Evolutionary conservation across 78 protist genomes (phyloP).

Genomic region (Monosiga brevicollis): DNA sequence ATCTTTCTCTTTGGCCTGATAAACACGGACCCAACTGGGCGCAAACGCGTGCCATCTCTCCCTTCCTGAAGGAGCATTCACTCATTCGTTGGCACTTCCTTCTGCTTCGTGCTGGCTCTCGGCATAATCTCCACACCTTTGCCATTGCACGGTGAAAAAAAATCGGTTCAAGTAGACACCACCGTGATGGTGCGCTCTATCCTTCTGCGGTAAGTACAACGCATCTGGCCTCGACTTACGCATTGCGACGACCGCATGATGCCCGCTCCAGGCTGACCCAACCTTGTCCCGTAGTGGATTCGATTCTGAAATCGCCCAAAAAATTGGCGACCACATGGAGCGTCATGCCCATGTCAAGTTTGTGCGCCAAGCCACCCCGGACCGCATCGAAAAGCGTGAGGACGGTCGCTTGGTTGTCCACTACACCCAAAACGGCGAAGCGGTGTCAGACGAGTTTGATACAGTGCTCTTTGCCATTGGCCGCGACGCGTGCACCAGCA

Average conservation of each 20-base stretch:
- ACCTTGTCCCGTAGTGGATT: conserved; percentile 45
- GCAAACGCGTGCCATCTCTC: no score
- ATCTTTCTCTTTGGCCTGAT: conserved; percentile 3
- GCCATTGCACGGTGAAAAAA: no score
- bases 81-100: no score
- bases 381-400: conserved; percentile 13
- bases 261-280: no score
- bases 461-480: conserved; percentile 88
- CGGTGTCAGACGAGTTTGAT: conserved; percentile 28
- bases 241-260: background rate
- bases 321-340: conserved; percentile 46
- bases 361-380: conserved; percentile 30
- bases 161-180: no score
- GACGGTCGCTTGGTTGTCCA: background rate
- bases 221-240: background rate
- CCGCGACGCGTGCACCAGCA: conserved; percentile 43
- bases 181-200: conserved; percentile 66
- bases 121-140: no score
- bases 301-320: conserved; percentile 67
- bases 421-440: background rate
- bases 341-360: conserved; percentile 52
- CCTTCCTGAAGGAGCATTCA: no score
- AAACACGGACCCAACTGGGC: no score
- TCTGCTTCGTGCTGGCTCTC: no score
- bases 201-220: conserved; percentile 46